Evolutionary conservation across 768 basidiomycete genomes (phyloP), one percentile per base, ranked within the genome.

Genomic region (Phlebiopsis gigantea): DNA sequence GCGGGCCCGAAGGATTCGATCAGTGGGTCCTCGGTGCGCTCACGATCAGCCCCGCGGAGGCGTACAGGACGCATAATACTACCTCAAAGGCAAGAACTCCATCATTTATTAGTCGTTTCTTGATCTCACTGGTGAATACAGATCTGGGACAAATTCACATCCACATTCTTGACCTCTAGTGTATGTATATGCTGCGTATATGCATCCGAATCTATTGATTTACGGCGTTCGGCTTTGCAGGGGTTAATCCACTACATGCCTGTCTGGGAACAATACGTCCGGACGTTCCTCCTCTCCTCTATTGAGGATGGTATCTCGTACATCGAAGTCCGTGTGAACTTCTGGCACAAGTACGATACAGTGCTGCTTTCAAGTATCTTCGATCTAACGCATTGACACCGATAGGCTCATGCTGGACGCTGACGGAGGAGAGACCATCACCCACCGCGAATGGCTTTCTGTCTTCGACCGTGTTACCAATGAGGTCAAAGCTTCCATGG

Each of bases 111-210:
- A 39, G 17, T 39, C 2, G n/a, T 17, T 30, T n/a, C 26, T 6
- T 12, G 4, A n/a, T n/a, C n/a, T n/a, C n/a, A 34, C 5, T 31
- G 28, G 25, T 58, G 15, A 47, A 25, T n/a, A 31, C 57, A 90
- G 88, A 90, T 91, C 47, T 91, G 89, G 89, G 67, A 80, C 44
- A 88, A 88, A 60, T 91, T 92, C 64, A 61, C 64, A 15, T 81
- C 73, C 63, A 83, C 79, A 0, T 84, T 84, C 61, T 26, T 48
- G 0, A 76, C 81, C 0, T 75, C 80, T 21, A 60, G 65, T 15
- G 86, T 85, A 66, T 53, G 75, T 70, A 24, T 29, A 47, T 9
- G 9, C 2, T 26, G 29, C 26, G 7, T 12, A 7, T 42, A n/a
- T 17, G n/a, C 14, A n/a, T n/a, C n/a, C n/a, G 19, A 56, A 30